These are phyloP conservation scores for Suhomyces chickasaworum DNA, from an alignment of 1,139 yeast species.

Conservation along the genomic window DNA sequence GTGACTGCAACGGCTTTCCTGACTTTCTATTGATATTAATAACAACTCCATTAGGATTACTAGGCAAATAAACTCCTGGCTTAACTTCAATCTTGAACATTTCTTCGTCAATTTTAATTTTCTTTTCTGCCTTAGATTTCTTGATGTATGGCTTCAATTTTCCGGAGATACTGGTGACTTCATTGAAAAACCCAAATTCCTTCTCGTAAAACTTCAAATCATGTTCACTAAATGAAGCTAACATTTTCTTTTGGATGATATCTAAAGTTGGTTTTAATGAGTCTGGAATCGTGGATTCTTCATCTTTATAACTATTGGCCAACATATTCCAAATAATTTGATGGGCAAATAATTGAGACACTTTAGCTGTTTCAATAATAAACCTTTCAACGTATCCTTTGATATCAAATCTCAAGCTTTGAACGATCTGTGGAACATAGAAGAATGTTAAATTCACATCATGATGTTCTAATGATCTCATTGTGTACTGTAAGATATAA, in stretches of 20 bases:
- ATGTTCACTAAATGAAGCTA: constrained; percentile 55
- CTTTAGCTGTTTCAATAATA: constrained; percentile 89
- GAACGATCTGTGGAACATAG: constrained; percentile 98
- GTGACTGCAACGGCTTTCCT: constrained; percentile 96
- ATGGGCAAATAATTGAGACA: constrained; percentile 90
- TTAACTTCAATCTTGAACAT: constrained; percentile 78
- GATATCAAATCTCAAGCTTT: constrained; percentile 77
- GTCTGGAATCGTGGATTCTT: constrained; percentile 80
- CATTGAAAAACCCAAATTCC: constrained; percentile 88
- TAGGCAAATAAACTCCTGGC: constrained; percentile 89
- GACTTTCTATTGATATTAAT: constrained; percentile 89
- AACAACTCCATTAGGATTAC: constrained; percentile 95
- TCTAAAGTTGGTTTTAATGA: constrained; percentile 82
- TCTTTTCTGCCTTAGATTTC: constrained; percentile 94
- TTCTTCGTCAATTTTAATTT: constrained; percentile 93
- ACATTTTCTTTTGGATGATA: constrained; percentile 68
- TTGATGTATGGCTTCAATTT: constrained; percentile 91
- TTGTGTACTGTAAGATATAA: constrained; percentile 76
- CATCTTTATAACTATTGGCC: constrained; percentile 91
- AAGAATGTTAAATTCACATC: constrained; percentile 90
- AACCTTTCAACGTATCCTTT: constrained; percentile 86
- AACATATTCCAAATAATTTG: constrained; percentile 98
- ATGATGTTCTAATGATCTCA: constrained; percentile 86
- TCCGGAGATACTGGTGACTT: constrained; percentile 91
- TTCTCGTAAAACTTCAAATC: constrained; percentile 72